A percentile compares a stretch with the other conserved stretches of the same genome.
phyloP scores from a whole-genome alignment of 495 filamentous ascomycete genomes.

The Hyaloscypha variabilis region DNA sequence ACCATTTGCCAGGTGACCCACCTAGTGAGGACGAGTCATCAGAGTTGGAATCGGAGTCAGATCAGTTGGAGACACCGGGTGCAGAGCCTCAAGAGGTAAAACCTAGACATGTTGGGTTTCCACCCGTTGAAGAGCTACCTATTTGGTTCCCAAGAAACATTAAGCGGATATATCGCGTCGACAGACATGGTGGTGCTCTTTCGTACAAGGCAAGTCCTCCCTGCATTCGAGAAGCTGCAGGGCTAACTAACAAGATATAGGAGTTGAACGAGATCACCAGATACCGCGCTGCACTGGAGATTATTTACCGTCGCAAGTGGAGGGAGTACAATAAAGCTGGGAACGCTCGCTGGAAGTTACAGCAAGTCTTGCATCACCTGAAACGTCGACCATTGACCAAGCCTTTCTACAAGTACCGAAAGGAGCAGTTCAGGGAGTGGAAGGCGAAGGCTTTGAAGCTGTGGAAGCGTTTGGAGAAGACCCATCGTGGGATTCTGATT shows the following conservation, averaged over 20 bases:
- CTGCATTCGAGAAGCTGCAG: not conserved
- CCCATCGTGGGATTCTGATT: conserved; percentile 10
- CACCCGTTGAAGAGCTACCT: conserved; percentile 12
- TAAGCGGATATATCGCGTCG: conserved; percentile 12
- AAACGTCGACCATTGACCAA: not conserved
- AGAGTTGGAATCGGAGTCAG: not conserved
- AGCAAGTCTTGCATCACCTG: not conserved
- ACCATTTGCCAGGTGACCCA: not conserved
- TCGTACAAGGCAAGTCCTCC: conserved; percentile 13
- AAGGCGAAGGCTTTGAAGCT: conserved; percentile 2
- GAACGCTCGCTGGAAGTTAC: conserved; percentile 5
- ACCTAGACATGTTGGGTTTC: not conserved
- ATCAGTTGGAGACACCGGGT: not conserved
- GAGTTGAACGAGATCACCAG: conserved; percentile 21
- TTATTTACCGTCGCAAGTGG: conserved; percentile 17
- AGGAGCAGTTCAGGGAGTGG: conserved; percentile 8
- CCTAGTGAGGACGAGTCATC: not conserved
- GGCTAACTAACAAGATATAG: not conserved
- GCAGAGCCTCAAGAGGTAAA: not conserved
- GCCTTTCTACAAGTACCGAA: conserved; percentile 1
- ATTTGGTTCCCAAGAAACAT: conserved; percentile 16
- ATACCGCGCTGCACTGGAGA: conserved; percentile 13
- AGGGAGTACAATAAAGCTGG: conserved; percentile 16
- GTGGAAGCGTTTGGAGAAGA: conserved; percentile 20
- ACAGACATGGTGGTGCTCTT: conserved; percentile 13